Base-by-base conservation (phyloP, 192 early-diverging fungal genomes). In the Coemansia interrupta region DNA sequence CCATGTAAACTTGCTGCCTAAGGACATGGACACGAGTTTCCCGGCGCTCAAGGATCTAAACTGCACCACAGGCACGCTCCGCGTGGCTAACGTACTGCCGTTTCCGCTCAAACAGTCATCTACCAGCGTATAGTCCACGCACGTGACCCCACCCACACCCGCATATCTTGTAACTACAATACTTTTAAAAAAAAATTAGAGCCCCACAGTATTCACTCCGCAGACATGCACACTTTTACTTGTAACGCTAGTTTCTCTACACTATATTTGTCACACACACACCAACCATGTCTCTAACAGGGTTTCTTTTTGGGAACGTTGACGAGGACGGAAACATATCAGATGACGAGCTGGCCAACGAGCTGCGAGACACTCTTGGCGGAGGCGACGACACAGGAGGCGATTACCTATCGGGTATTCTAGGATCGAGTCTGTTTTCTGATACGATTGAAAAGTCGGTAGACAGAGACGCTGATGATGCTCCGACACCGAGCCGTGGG, bases 271-370 rank as follows among this genome's bases (percentile, higher is more conserved):
- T 47, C 20, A 47, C 20, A 41, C 40, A 12, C 40, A 41, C n/a
- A 41, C 8, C 11, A 41, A 8, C 23, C 20, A 89, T 89, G 87
- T 87, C 86, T 28, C 80, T 85, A 24, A 82, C 88, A 32, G 80
- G 83, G 30, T 90, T 88, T 68, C 73, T 95, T 47, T 95, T 92
- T 73, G 93, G 93, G 38, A 95, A 95, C 73, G 87, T 95, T 14
- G 93, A 93, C 78, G 87, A 91, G 55, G 82, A 86, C 40, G 93
- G 93, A 43, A 82, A 84, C 40, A 72, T 93, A 9, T 90, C 92
- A 12, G 82, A 86, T 56, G 70, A 46, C 28, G 81, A 79, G 56
- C 74, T 87, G 5, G 80, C 79, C 46, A 59, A 80, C 66, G 84
- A 81, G 60, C 66, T 81, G 8, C 60, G 64, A 49, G 60, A 70